Conservation (phyloP, 352 stramenopile species). For the Phytophthora cryptogea region DNA sequence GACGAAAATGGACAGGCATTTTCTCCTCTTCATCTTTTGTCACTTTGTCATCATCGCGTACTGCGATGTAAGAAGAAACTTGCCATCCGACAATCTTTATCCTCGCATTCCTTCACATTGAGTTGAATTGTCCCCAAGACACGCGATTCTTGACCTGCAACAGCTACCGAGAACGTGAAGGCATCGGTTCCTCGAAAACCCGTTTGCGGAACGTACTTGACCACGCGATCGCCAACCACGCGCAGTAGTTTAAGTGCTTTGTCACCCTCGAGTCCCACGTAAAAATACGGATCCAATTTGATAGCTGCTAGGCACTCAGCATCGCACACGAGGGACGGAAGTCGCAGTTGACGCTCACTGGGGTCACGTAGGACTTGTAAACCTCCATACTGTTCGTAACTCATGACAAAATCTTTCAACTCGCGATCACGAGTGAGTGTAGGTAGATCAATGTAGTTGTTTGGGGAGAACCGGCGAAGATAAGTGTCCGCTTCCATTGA, state of each 20-base stretch:
- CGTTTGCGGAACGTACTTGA: constrained; percentile 62
- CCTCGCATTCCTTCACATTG: constrained; percentile 59
- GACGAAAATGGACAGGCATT: neutral
- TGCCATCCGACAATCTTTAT: constrained; percentile 40
- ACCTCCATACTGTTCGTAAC: constrained; percentile 46
- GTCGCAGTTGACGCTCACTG: constrained; percentile 55
- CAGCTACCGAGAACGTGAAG: constrained; percentile 60
- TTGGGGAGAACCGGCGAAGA: constrained; percentile 52
- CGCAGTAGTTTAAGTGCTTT: constrained; percentile 49
- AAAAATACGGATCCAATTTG: constrained; percentile 65
- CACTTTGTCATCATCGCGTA: constrained; percentile 13
- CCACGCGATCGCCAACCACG: constrained; percentile 44
- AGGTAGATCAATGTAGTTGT: constrained; percentile 50
- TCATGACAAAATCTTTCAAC: constrained; percentile 52
- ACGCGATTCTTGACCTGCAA: constrained; percentile 45
- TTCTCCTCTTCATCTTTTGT: neutral
- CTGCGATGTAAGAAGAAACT: constrained; percentile 34
- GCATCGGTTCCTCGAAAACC: constrained; percentile 57
- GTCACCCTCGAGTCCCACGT: constrained; percentile 49
- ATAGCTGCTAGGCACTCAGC: constrained; percentile 44
- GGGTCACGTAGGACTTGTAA: constrained; percentile 55
- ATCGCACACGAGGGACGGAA: constrained; percentile 59
- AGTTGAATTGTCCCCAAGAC: constrained; percentile 65
- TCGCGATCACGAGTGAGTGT: constrained; percentile 41
- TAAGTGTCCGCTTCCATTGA: constrained; percentile 57